Conservation (phyloP, 257 asterid species). For the Haberlea rhodopensis region DNA sequence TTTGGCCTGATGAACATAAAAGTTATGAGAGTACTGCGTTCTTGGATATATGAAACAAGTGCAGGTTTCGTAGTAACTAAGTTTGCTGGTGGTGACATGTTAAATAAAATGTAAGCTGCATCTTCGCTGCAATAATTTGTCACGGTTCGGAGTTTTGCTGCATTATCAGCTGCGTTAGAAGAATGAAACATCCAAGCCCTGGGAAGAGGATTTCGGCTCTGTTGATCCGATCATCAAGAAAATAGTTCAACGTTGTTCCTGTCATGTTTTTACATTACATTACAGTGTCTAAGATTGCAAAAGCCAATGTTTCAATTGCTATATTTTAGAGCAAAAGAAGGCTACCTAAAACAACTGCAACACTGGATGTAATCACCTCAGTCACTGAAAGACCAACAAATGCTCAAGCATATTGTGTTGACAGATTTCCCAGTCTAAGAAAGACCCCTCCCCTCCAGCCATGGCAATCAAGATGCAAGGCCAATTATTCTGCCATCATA, state of each 20-base stretch:
- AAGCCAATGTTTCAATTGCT: not conserved
- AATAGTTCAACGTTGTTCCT: constrained; percentile 52
- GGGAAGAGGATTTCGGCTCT: constrained; percentile 51
- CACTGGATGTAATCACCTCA: constrained; percentile 51
- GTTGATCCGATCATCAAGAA: constrained; percentile 42
- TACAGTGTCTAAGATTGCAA: not conserved
- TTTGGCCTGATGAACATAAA: constrained; percentile 24
- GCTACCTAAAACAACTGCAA: constrained; percentile 50
- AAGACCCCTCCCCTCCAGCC: constrained; percentile 49
- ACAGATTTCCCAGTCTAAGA: constrained; percentile 42
- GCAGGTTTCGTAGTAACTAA: not conserved
- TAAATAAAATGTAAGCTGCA: constrained; percentile 20
- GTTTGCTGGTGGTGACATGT: not conserved
- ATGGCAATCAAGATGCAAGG: constrained; percentile 45
- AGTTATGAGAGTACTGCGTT: not conserved
- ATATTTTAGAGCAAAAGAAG: not conserved
- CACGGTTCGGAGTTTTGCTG: constrained; percentile 35
- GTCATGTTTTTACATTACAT: not conserved
- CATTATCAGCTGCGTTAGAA: constrained; percentile 42
- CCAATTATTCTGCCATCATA: constrained; percentile 38
- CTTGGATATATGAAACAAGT: not conserved
- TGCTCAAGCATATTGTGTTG: constrained; percentile 50
- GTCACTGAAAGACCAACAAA: constrained; percentile 55
- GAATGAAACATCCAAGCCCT: constrained; percentile 56
- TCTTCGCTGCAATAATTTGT: constrained; percentile 10